Conservation (phyloP, 2,329 filamentous ascomycete genomes). For the Teratosphaeria nubilosa region DNA sequence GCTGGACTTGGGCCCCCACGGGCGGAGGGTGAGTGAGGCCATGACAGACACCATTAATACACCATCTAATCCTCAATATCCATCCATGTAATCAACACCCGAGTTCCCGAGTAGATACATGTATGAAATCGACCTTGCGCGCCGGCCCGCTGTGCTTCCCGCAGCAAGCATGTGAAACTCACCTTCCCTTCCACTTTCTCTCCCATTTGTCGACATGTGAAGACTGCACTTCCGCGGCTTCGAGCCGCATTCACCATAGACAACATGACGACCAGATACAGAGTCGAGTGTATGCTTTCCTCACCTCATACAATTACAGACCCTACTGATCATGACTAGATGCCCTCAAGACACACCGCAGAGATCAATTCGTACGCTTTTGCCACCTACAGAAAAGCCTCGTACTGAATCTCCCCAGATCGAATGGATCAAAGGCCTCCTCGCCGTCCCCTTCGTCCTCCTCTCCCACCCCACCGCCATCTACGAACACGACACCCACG, state of each 20-base stretch:
- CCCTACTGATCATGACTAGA: slow-evolving; percentile 34
- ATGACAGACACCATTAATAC: neutral
- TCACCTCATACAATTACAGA: neutral
- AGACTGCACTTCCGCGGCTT: neutral
- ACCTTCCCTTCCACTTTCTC: neutral
- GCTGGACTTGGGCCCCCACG: slow-evolving; percentile 48
- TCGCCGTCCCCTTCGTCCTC: slow-evolving; percentile 92
- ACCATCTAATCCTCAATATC: neutral
- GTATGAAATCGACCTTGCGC: neutral
- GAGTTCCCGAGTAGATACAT: neutral
- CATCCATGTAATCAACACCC: neutral
- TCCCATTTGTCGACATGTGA: neutral
- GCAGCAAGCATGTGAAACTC: slow-evolving; percentile 1
- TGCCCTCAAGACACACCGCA: slow-evolving; percentile 68
- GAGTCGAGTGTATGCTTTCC: slow-evolving; percentile 26
- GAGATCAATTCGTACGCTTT: slow-evolving; percentile 71
- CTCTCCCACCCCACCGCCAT: slow-evolving; percentile 89
- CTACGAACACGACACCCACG: slow-evolving; percentile 58
- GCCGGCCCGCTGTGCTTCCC: neutral
- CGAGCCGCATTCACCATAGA: neutral
- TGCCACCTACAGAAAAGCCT: slow-evolving; percentile 43
- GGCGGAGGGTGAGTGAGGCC: slow-evolving; percentile 48
- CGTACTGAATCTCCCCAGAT: slow-evolving; percentile 25
- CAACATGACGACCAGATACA: slow-evolving; percentile 29
- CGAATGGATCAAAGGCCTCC: slow-evolving; percentile 74